Conservation (phyloP, 495 filamentous ascomycete species). For the Aspergillus avenaceus region DNA sequence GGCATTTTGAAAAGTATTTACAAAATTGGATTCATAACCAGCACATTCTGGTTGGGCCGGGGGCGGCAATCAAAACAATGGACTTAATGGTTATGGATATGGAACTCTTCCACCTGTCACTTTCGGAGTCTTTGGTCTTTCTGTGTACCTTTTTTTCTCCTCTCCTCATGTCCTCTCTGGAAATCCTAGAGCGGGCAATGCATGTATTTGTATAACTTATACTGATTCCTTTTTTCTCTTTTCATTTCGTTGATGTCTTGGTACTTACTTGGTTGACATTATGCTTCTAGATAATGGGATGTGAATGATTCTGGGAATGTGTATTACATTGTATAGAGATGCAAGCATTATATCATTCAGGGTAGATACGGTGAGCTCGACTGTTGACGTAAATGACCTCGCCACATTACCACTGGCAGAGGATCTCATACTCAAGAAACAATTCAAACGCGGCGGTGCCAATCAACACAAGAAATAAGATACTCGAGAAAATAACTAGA, state of each 20-base stretch:
- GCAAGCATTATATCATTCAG: neutral
- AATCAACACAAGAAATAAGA: no score
- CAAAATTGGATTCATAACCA: neutral
- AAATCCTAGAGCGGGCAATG: conserved; percentile 32
- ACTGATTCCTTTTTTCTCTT: conserved; percentile 23
- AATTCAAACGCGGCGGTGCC: no score
- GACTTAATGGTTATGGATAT: conserved; percentile 9
- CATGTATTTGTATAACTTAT: conserved; percentile 43
- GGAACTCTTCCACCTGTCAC: conserved; percentile 4
- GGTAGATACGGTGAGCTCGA: no score
- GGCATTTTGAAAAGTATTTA: neutral
- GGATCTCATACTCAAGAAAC: no score
- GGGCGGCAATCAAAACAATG: conserved; percentile 9
- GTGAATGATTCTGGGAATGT: conserved; percentile 14
- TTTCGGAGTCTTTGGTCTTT: conserved; percentile 13
- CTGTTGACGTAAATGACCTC: no score
- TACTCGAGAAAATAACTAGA: no score
- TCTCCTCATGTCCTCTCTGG: conserved; percentile 21
- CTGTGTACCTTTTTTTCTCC: conserved; percentile 14
- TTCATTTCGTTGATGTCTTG: conserved; percentile 21
- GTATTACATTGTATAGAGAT: neutral
- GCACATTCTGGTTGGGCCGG: conserved; percentile 6
- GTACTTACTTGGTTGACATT: conserved; percentile 22
- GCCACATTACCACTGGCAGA: no score
- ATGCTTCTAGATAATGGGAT: conserved; percentile 33